These are phyloP conservation scores for Kluyveromyces dobzhanskii DNA, from an alignment of 805 yeast species.

Conservation along the genomic window DNA sequence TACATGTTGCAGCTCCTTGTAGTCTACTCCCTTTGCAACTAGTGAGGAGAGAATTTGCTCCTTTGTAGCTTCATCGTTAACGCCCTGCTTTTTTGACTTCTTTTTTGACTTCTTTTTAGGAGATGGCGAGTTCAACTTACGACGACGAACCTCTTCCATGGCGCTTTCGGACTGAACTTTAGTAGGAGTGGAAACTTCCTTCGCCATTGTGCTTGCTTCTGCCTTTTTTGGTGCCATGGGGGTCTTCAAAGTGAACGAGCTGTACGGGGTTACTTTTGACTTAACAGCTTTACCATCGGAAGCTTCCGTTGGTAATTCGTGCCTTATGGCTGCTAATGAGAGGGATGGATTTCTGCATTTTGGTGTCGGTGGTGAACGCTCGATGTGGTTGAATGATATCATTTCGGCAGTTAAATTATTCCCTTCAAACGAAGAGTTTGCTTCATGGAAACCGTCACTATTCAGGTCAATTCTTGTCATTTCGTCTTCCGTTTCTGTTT, in stretches of 20 bases:
- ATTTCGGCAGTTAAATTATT: too few relatives aligned
- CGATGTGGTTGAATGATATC: neutral
- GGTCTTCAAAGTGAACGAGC: neutral
- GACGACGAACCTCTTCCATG: constrained; percentile 4
- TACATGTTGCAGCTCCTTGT: constrained; percentile 51
- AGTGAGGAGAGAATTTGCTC: constrained; percentile 18
- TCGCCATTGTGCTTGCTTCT: constrained; percentile 17
- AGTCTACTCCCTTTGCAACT: constrained; percentile 30
- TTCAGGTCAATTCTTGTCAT: constrained; percentile 18
- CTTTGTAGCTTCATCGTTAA: constrained; percentile 19
- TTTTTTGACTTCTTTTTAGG: constrained; percentile 8
- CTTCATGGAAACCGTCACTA: constrained; percentile 14
- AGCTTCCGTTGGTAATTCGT: neutral
- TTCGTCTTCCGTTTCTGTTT: constrained; percentile 31
- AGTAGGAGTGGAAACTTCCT: constrained; percentile 26
- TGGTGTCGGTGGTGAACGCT: constrained; percentile 3
- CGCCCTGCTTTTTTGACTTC: constrained; percentile 19
- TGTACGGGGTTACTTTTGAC: neutral
- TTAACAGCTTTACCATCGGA: neutral
- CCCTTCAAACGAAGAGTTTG: neutral
- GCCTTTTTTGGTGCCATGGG: constrained; percentile 5
- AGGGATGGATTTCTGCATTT: neutral
- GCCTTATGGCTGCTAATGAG: neutral
- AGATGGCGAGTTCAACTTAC: constrained; percentile 9
- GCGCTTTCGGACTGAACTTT: constrained; percentile 24